Percentiles rank a stretch among this genome's conserved stretches.
Evolutionary conservation across 805 yeast species (phyloP).

Genomic region (Kuraishia piskuri): DNA sequence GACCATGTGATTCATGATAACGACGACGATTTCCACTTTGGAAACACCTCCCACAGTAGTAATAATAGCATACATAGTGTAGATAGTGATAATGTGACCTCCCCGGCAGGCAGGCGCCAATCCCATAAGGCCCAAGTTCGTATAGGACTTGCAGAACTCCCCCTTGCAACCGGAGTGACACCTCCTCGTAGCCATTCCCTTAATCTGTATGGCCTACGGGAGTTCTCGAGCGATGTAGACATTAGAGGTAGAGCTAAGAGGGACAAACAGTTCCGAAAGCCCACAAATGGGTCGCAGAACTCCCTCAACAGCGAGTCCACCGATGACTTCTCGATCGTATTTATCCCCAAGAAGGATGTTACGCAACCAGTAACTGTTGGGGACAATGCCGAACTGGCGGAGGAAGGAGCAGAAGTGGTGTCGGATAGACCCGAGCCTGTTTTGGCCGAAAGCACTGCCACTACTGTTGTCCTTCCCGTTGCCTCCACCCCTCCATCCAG

Average conservation of each 20-base stretch:
- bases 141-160: too few relatives aligned
- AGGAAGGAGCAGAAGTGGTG: too few relatives aligned
- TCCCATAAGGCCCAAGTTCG: neutral
- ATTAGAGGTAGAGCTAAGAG: neutral
- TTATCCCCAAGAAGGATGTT: neutral
- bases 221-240: neutral
- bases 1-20: neutral
- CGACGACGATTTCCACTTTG: neutral
- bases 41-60: neutral
- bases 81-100: neutral
- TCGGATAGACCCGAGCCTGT: neutral
- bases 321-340: slow-evolving; percentile 1
- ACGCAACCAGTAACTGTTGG: too few relatives aligned
- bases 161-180: too few relatives aligned
- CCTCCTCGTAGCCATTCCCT: neutral
- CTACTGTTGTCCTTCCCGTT: too few relatives aligned
- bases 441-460: too few relatives aligned
- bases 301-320: neutral
- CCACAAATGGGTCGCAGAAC: slow-evolving; percentile 2
- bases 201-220: neutral
- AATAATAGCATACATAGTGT: neutral
- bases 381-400: too few relatives aligned
- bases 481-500: too few relatives aligned
- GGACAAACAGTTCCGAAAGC: neutral
- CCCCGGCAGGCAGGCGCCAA: too few relatives aligned